Conservation (phyloP, 2,329 filamentous ascomycete species). For the Botrytis deweyae region DNA sequence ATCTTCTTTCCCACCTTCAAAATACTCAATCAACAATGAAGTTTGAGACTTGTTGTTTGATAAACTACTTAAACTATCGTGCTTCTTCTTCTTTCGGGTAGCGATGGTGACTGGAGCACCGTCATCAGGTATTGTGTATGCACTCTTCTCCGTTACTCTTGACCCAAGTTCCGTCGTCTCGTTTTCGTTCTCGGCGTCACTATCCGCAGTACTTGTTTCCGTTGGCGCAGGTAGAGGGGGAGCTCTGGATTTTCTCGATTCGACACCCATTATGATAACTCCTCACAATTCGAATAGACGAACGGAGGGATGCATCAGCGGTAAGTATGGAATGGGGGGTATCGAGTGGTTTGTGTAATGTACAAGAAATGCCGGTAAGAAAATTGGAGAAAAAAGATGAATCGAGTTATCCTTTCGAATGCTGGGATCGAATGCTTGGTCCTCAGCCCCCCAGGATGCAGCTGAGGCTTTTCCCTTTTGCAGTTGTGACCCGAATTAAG, state of each 20-base stretch:
- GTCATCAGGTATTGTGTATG: slow-evolving; percentile 80
- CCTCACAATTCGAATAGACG: slow-evolving; percentile 18
- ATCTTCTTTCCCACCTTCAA: slow-evolving; percentile 63
- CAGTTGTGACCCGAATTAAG: slow-evolving; percentile 2
- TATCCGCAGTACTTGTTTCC: slow-evolving; percentile 53
- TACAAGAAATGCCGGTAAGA: background rate
- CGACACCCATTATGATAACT: slow-evolving; percentile 38
- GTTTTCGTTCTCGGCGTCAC: slow-evolving; percentile 56
- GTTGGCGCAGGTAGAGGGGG: slow-evolving; percentile 77
- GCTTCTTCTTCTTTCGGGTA: slow-evolving; percentile 63
- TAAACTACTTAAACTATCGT: slow-evolving; percentile 48
- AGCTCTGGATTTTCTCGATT: slow-evolving; percentile 49
- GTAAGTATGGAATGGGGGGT: background rate
- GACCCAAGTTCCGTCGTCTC: slow-evolving; percentile 62
- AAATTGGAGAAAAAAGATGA: slow-evolving; percentile 8
- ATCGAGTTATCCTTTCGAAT: background rate
- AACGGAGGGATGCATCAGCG: slow-evolving; percentile 20
- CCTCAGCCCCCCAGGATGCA: slow-evolving; percentile 16
- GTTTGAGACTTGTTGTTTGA: slow-evolving; percentile 62
- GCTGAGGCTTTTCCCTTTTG: slow-evolving; percentile 10
- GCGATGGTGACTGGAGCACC: slow-evolving; percentile 89
- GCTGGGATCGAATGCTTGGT: background rate
- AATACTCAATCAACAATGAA: slow-evolving; percentile 73
- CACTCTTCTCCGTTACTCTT: slow-evolving; percentile 63
- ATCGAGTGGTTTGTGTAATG: slow-evolving; percentile 8